Evolutionary conservation across 2,329 filamentous ascomycete genomes (phyloP).

Genomic region (Trichophyton mentagrophytes): DNA sequence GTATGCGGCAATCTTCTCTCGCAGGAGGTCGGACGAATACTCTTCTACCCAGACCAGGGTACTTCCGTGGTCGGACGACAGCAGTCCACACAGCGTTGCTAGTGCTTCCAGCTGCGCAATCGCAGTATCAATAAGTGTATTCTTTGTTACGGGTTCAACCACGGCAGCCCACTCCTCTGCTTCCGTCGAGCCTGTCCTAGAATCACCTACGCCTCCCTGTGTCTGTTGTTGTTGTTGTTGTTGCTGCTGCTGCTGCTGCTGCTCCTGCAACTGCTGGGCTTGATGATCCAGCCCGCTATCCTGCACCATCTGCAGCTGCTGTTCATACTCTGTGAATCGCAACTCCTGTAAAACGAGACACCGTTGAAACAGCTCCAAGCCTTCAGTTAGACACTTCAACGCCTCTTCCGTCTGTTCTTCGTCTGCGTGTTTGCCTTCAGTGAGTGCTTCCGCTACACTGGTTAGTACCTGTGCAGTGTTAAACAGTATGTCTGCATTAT

Average conservation of each 20-base stretch:
- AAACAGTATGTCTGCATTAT: slow-evolving; percentile 57
- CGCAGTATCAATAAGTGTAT: slow-evolving; percentile 54
- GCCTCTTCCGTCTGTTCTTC: slow-evolving; percentile 35
- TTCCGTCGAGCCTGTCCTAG: slow-evolving; percentile 16
- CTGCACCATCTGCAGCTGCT: slow-evolving; percentile 30
- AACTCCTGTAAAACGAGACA: slow-evolving; percentile 44
- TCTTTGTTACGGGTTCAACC: slow-evolving; percentile 52
- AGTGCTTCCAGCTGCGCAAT: slow-evolving; percentile 49
- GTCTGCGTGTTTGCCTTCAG: slow-evolving; percentile 39
- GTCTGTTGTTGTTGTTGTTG: background rate
- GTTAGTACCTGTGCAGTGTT: slow-evolving; percentile 60
- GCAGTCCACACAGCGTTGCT: slow-evolving; percentile 40
- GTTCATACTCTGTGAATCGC: slow-evolving; percentile 35
- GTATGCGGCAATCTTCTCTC: slow-evolving; percentile 43
- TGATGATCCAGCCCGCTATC: slow-evolving; percentile 14
- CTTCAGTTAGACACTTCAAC: slow-evolving; percentile 45
- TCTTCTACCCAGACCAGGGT: slow-evolving; percentile 47
- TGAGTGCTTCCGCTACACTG: slow-evolving; percentile 48
- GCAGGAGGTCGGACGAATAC: slow-evolving; percentile 41
- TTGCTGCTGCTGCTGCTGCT: slow-evolving; percentile 9
- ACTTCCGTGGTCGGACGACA: slow-evolving; percentile 30
- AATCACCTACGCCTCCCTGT: background rate
- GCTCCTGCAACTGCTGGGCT: slow-evolving; percentile 11
- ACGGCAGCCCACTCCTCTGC: slow-evolving; percentile 53
- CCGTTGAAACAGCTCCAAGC: slow-evolving; percentile 46